Evolutionary conservation across 2,329 filamentous ascomycete species (phyloP).

Genomic region (Clonostachys byssicola): DNA sequence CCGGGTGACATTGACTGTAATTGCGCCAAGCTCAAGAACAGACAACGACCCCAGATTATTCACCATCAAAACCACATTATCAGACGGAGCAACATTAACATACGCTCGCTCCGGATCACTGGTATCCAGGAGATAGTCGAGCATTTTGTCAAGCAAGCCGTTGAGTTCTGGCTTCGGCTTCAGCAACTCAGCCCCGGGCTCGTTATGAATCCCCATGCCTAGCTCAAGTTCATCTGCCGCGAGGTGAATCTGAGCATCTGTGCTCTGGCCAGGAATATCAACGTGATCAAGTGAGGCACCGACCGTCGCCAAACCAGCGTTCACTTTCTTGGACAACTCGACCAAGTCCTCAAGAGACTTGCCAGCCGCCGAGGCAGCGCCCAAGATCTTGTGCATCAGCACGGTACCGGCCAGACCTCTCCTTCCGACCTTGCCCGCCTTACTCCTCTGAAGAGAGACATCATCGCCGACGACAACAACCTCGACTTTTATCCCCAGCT

Average conservation of each 20-base stretch:
- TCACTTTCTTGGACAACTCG: neutral
- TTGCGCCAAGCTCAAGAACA: neutral
- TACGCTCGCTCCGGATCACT: neutral
- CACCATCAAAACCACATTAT: neutral
- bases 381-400: neutral
- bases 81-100: neutral
- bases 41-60: neutral
- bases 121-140: neutral
- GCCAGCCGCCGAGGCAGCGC: neutral
- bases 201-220: neutral
- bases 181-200: neutral
- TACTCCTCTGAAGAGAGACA: constrained; percentile 43
- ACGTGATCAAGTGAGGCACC: neutral
- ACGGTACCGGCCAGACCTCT: constrained; percentile 45
- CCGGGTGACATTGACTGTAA: neutral
- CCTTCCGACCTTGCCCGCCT: constrained; percentile 43
- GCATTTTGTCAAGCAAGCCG: neutral
- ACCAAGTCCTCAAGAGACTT: neutral
- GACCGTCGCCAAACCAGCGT: neutral
- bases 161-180: neutral
- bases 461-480: neutral
- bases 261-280: constrained; percentile 14
- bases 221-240: neutral
- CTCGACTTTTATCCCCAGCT: neutral
- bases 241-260: neutral